Base-by-base conservation (phyloP, 129 eudicot genomes). In the Flaveria sonorensis region DNA sequence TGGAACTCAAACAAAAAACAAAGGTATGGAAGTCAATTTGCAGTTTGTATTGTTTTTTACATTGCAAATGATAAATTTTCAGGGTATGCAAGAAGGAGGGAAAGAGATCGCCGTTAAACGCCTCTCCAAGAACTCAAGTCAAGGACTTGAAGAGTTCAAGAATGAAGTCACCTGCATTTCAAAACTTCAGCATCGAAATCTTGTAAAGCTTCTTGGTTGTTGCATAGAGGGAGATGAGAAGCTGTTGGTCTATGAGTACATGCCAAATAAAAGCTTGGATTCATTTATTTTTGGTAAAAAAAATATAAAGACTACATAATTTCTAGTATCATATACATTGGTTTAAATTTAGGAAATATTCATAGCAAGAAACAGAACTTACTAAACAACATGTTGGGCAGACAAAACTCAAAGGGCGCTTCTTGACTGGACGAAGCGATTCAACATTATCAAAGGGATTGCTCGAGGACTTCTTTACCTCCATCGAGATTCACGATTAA, bases 401-500 rank as follows among this genome's bases (percentile, higher is more conserved):
- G 84, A 81, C 36, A 30, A 81, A 74, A 73, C 52, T 2, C 57
- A 45, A 77, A 68, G 59, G 10, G 10, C 13, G 46, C 45, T 55
- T n/a, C 71, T 82, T 39, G 78, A 77, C 66, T 82, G 85, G 85
- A 32, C 59, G 28, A 66, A 50, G 45, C 63, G 85, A 2, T 82
- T 82, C 66, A 67, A 77, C 46, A 82, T 82, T 7, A 82, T 82
- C 48, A 82, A 82, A 36, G 82, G 85, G 61, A 82, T 77, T 71
- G 77, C 85, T 20, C 65, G 79, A 28, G 85, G 85, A 64, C 82
- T 82, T 53, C 55, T 82, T 15, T 82, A 82, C 71, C 71, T 77
- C 30, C 82, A 82, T 77, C 85, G 77, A 32, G 85, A 82, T 71
- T 82, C 85, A n/a, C 53, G 85, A 72, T 60, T 82, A n/a, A n/a